Conservation (phyloP, 257 asterid genomes). For the Lycium ferocissimum region DNA sequence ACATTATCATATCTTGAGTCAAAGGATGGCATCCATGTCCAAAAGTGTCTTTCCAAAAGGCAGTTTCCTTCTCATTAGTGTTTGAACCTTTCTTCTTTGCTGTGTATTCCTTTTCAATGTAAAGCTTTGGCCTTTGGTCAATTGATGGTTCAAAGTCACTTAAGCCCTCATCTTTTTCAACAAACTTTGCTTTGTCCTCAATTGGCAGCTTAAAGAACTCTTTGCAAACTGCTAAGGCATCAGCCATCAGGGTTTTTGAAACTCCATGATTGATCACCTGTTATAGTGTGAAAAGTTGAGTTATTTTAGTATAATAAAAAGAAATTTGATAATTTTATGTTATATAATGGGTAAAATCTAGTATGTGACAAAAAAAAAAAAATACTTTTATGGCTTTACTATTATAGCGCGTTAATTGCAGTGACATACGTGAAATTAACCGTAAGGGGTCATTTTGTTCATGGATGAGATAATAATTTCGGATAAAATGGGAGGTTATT, state of each 20-base stretch:
- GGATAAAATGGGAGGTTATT: no score
- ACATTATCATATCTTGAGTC: not conserved
- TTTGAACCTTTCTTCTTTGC: constrained; percentile 18
- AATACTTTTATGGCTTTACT: no score
- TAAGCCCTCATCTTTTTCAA: not conserved
- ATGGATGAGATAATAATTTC: no score
- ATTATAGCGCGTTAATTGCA: no score
- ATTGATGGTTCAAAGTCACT: constrained; percentile 28
- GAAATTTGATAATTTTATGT: not conserved
- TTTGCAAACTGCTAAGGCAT: constrained; percentile 16
- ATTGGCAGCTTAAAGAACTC: constrained; percentile 28
- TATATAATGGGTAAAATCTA: no score
- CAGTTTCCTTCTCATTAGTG: not conserved
- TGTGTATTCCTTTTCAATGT: constrained; percentile 22
- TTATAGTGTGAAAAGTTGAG: not conserved
- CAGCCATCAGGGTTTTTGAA: constrained; percentile 1
- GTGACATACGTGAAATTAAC: no score
- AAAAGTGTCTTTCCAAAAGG: constrained; percentile 29
- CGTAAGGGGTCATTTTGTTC: no score
- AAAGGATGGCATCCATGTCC: constrained; percentile 25
- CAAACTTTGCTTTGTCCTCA: constrained; percentile 18
- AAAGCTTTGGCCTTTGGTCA: constrained; percentile 25
- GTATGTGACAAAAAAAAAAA: no score
- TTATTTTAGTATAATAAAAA: not conserved
- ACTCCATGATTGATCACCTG: constrained; percentile 35